These are phyloP conservation scores for Xylaria sp. DNA, from an alignment of 2,329 filamentous ascomycete genomes.

Conservation along the genomic window DNA sequence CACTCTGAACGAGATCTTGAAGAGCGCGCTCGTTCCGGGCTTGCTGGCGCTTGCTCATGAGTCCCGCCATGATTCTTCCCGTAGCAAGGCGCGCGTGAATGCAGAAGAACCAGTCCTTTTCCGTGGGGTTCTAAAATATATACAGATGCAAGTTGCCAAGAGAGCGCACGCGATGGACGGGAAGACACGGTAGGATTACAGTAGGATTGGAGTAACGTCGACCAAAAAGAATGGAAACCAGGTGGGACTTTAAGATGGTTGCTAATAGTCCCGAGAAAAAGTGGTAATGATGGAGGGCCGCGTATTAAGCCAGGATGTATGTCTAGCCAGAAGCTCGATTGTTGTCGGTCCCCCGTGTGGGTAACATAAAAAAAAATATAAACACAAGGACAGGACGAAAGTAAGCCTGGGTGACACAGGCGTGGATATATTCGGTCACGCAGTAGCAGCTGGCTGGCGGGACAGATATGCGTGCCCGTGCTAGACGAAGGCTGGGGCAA, in stretches of 20 bases:
- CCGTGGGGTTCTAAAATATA: constrained; percentile 13
- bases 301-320: constrained; percentile 9
- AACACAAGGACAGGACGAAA: background rate
- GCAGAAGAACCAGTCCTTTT: constrained; percentile 4
- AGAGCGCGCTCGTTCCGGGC: constrained; percentile 92
- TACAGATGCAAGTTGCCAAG: constrained; percentile 25
- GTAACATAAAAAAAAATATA: background rate
- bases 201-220: constrained; percentile 30
- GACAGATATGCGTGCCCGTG: background rate
- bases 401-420: background rate
- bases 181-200: constrained; percentile 18
- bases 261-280: constrained; percentile 1
- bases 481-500: constrained; percentile 1
- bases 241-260: constrained; percentile 5
- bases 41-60: constrained; percentile 94
- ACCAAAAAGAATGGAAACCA: constrained; percentile 2
- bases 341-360: background rate
- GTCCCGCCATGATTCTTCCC: constrained; percentile 64
- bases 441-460: background rate
- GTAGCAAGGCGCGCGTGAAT: constrained; percentile 10
- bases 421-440: background rate
- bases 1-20: constrained; percentile 82
- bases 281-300: constrained; percentile 8
- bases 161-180: constrained; percentile 24
- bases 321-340: background rate